Evolutionary conservation across 176 grass and related monocot genomes (phyloP), one percentile per base, ranked within the genome.

Genomic region (Aegilops speltoides): DNA sequence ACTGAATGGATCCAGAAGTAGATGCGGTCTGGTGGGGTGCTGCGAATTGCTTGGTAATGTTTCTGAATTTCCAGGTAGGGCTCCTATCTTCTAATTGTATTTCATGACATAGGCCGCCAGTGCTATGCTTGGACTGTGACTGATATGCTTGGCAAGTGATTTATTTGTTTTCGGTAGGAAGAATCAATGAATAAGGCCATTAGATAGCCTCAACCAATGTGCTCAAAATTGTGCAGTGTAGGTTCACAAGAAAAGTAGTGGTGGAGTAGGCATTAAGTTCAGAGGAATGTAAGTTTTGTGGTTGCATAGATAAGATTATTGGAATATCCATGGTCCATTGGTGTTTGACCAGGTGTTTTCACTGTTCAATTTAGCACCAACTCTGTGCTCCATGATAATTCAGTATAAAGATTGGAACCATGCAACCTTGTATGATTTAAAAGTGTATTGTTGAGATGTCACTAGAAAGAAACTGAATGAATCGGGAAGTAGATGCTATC

Each of bases 391-490:
- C 20, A 54, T 82, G 59, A 52, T 74, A 38, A 41, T 38, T 24
- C 40, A 23, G 4, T 2, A 57, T 73, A 9, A 20, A 73, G 16
- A 19, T 31, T 40, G 24, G 37, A 33, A 6, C 7, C 45, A 83
- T 46, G 80, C 56, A 28, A 22, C 25, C 28, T 16, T 77, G 1
- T 61, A 28, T 46, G 13, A 68, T 77, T 82, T 45, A 8, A 37
- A 59, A 77, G 15, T 50, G 46, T 50, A 50, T 16, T 50, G 62
- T 98, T 81, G 93, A 96, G 84, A 68, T 94, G 43, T 94, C 91
- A 7, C 17, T 93, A 9, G 91, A 87, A 50, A 81, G 80, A 37
- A 82, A 86, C 84, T 92, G 75, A 92, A 82, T 68, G 22, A 24
- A 76, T 80, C 11, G 12, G n/a, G 12, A 66, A 65, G 13, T 31